A percentile compares a stretch with the other conserved stretches of the same genome.
Conservation (phyloP, 2,329 filamentous ascomycete species). For the Aspergillus fumigatiaffinis region DNA sequence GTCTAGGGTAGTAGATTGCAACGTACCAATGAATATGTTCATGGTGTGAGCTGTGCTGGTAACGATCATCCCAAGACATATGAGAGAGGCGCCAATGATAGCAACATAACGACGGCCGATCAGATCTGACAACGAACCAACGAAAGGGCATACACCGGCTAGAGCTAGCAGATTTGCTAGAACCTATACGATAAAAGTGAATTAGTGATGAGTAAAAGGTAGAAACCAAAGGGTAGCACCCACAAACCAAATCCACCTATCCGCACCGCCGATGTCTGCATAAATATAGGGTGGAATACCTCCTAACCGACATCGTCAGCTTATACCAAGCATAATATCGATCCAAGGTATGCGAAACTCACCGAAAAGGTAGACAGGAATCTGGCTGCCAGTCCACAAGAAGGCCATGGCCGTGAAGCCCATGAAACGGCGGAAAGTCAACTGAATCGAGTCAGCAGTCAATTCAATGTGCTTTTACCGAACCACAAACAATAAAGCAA, state of each 20-base stretch:
- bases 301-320: constrained; percentile 20
- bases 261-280: constrained; percentile 55
- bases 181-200: constrained; percentile 29
- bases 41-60: constrained; percentile 56
- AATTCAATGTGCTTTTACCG: not conserved
- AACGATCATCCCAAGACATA: constrained; percentile 59
- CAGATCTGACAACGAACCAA: constrained; percentile 62
- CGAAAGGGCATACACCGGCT: constrained; percentile 59
- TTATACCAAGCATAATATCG: not conserved
- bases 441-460: constrained; percentile 31
- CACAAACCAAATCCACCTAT: constrained; percentile 60
- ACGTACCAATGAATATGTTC: constrained; percentile 58
- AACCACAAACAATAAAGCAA: not conserved
- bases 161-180: constrained; percentile 52
- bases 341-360: constrained; percentile 17
- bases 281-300: constrained; percentile 56
- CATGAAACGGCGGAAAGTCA: constrained; percentile 52
- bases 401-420: constrained; percentile 57
- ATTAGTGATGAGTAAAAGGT: not conserved
- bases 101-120: constrained; percentile 60
- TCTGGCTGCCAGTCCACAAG: constrained; percentile 59
- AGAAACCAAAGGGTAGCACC: constrained; percentile 7
- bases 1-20: constrained; percentile 24
- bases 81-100: constrained; percentile 50
- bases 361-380: constrained; percentile 54